phyloP scores from a whole-genome alignment of 2,329 filamentous ascomycete species.

The Apiospora hydei region DNA sequence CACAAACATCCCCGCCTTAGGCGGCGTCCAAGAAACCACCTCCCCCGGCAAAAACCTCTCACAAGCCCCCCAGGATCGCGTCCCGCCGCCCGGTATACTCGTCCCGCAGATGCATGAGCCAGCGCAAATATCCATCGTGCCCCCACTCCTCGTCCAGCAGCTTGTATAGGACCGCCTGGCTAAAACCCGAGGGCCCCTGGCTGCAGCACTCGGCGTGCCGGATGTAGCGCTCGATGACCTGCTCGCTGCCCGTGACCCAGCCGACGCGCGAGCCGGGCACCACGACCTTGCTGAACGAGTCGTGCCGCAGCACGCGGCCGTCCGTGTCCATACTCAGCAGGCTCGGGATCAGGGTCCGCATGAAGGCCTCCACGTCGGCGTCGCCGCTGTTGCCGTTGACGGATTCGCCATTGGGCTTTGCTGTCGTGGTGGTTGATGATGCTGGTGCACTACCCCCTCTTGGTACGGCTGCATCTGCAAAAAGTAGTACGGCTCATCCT shows the following conservation, averaged over 20 bases:
- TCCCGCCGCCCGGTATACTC: slow-evolving; percentile 85
- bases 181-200: slow-evolving; percentile 85
- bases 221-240: slow-evolving; percentile 83
- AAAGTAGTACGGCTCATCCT: slow-evolving; percentile 96
- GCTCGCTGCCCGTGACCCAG: slow-evolving; percentile 88
- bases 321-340: slow-evolving; percentile 83
- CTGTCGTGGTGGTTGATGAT: background rate
- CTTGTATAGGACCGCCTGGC: slow-evolving; percentile 86
- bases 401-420: slow-evolving; percentile 44
- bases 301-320: slow-evolving; percentile 87
- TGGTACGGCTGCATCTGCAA: slow-evolving; percentile 82
- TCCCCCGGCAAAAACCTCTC: slow-evolving; percentile 77
- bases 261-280: slow-evolving; percentile 82
- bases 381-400: slow-evolving; percentile 60
- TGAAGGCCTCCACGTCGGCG: slow-evolving; percentile 72
- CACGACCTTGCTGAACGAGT: slow-evolving; percentile 93
- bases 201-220: slow-evolving; percentile 84
- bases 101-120: slow-evolving; percentile 82
- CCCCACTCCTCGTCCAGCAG: slow-evolving; percentile 95
- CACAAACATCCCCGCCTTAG: slow-evolving; percentile 93
- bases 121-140: slow-evolving; percentile 86
- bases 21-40: slow-evolving; percentile 80
- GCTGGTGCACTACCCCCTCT: slow-evolving; percentile 47
- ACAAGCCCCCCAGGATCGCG: slow-evolving; percentile 77
- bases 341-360: slow-evolving; percentile 75